Evolutionary conservation across 345 rosid species (phyloP), one percentile per base, ranked within the genome.

Genomic region (Populus pruinosa): DNA sequence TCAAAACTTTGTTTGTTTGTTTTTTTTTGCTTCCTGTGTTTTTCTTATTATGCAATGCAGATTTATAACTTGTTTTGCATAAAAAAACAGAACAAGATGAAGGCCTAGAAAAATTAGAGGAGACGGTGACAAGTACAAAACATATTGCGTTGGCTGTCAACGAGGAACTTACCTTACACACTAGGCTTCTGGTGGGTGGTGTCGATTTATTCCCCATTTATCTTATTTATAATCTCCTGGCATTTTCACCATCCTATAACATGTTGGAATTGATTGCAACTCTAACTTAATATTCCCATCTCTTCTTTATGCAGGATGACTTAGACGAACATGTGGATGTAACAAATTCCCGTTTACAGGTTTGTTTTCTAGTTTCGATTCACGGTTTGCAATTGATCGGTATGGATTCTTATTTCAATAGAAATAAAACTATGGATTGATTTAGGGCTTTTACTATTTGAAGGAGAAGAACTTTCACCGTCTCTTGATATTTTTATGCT

Each of bases 101-200:
- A 78, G 99, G 97, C 69, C 97, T 96, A 77, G 99, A 89, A 86
- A 82, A 92, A 84, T 85, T 96, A 86, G 97, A 94, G 85, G 95
- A 82, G 78, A 90, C 98, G 3, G 96, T 92, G 47, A 85, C 83
- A 80, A 94, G 98, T 85, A 90, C 98, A 55, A 94, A 94, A 82
- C 98, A 94, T 76, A 92, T 94, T 75, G 97, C 98, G 31, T 68
- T 92, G 83, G 94, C 98, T 55, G 97, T 94, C 74, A 90, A 90
- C 53, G 98, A 94, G 86, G 98, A 94, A 79, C 98, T 94, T 75
- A 82, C 84, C 78, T 88, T 94, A 76, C 98, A 94, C 82, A 83
- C 97, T 17, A 88, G 98, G 77, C 92, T 94, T 73, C 91, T 94
- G 75, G 98, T 94, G 88, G 29, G 63, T 83, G 92, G 55, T 77